phyloP scores from a whole-genome alignment of 352 stramenopile genomes.

The Achlya hypogyna region DNA sequence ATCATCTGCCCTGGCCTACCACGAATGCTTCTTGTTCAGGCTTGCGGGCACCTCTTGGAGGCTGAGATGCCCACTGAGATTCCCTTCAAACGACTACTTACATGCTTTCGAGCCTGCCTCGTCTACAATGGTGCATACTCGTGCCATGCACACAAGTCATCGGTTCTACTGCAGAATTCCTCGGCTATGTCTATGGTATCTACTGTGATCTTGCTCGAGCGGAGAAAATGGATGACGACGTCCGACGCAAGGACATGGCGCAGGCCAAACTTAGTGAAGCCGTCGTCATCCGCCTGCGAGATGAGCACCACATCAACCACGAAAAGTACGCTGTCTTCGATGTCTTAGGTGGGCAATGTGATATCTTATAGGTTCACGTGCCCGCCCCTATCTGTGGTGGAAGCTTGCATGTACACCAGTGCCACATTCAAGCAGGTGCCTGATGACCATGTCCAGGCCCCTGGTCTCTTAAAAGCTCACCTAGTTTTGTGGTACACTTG shows the following conservation, averaged over 20 bases:
- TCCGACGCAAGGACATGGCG: slow-evolving; percentile 1
- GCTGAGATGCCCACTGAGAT: neutral
- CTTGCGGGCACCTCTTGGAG: neutral
- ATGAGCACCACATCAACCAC: neutral
- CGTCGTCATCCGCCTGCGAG: neutral
- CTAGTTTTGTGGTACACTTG: slow-evolving; percentile 5
- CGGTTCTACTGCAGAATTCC: neutral
- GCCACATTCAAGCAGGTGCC: slow-evolving; percentile 9
- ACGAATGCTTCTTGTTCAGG: neutral
- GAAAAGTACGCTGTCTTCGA: neutral
- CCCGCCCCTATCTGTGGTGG: neutral
- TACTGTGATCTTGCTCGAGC: neutral
- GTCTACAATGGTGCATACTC: slow-evolving; percentile 14
- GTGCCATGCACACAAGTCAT: no score
- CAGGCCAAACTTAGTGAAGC: slow-evolving; percentile 8
- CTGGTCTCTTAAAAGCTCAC: neutral
- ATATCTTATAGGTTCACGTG: neutral
- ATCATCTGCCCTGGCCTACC: neutral
- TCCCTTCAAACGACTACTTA: neutral
- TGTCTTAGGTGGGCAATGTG: no score
- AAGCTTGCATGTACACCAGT: slow-evolving; percentile 9
- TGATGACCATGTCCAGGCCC: neutral
- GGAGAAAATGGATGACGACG: neutral
- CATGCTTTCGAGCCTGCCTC: slow-evolving; percentile 11
- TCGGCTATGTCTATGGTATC: neutral